Evolutionary conservation across 176 grass and related monocot species (phyloP).

Genomic region (Zea luxurians): DNA sequence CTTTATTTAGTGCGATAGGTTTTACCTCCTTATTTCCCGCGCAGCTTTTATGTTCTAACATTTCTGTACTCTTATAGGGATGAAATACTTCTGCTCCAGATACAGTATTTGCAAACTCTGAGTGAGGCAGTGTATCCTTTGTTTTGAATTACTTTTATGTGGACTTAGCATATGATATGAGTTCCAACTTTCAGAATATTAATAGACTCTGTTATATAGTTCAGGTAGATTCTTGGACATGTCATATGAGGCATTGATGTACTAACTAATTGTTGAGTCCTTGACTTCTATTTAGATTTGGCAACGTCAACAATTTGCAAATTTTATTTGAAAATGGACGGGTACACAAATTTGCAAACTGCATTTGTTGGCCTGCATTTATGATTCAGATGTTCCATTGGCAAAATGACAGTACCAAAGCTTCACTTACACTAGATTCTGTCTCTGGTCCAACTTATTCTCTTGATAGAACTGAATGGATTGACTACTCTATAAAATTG

Average conservation of each 20-base stretch:
- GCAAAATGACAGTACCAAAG: slow-evolving; percentile 31
- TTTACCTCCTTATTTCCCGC: not conserved
- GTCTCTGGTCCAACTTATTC: slow-evolving; percentile 34
- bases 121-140: slow-evolving; percentile 89
- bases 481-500: slow-evolving; percentile 68
- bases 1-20: not conserved
- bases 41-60: slow-evolving; percentile 32
- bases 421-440: slow-evolving; percentile 38
- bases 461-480: slow-evolving; percentile 74
- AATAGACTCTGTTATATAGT: slow-evolving; percentile 14
- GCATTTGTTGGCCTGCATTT: slow-evolving; percentile 85
- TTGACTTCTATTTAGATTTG: slow-evolving; percentile 75
- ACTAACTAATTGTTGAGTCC: slow-evolving; percentile 27
- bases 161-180: slow-evolving; percentile 13
- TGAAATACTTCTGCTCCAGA: slow-evolving; percentile 75
- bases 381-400: slow-evolving; percentile 65
- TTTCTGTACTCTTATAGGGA: slow-evolving; percentile 55
- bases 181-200: slow-evolving; percentile 32
- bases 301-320: slow-evolving; percentile 70
- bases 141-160: slow-evolving; percentile 27
- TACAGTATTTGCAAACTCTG: slow-evolving; percentile 77
- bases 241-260: not conserved
- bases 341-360: slow-evolving; percentile 86
- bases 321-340: slow-evolving; percentile 84
- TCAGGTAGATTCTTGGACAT: not conserved